Evolutionary conservation across 148 eudicot genomes (phyloP), one percentile per base, ranked within the genome.

Genomic region (Chenopodium suecicum): DNA sequence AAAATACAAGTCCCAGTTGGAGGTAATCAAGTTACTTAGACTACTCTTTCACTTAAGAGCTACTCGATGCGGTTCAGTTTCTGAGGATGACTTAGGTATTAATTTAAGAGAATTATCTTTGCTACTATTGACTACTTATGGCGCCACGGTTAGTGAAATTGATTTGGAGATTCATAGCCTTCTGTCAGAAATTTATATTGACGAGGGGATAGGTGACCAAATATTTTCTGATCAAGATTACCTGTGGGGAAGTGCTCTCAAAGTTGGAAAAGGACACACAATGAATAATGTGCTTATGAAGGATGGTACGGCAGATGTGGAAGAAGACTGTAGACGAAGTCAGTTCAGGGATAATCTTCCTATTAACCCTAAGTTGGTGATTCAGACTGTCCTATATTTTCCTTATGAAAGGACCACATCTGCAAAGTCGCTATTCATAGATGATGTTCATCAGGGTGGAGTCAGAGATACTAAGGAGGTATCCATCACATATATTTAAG

Each of bases 321-420:
- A 91, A 71, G 82, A 84, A 78, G 97, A 91, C 70, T 77, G 58
- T 32, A 82, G 93, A 82, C 90, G 87, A 85, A 89, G 81, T 80
- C 90, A 83, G 70, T 96, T 94, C 83, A 91, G 99, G 84, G 98
- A 94, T 79, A 91, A 92, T 79, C 80, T 97, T 81, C 93, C 93
- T 3, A 77, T 97, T 81, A 91, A 97, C 82, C 91, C 94, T 52
- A 97, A 89, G 85, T 79, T 92, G 75, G 91, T 97, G 84, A 90
- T 89, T 13, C 84, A 83, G 50, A 94, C 99, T 46, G 89, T 92
- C 52, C 77, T 96, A 62, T 74, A 86, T 90, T 96, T 92, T 80
- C 99, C 99, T 70, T 88, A 86, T 65, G 48, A 79, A 82, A 89
- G 92, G 82, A 79, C 83, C 72, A 78, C 77, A 34, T 69, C 77